Evolutionary conservation across 2,329 filamentous ascomycete species (phyloP).

Genomic region (Gyromitra esculenta): DNA sequence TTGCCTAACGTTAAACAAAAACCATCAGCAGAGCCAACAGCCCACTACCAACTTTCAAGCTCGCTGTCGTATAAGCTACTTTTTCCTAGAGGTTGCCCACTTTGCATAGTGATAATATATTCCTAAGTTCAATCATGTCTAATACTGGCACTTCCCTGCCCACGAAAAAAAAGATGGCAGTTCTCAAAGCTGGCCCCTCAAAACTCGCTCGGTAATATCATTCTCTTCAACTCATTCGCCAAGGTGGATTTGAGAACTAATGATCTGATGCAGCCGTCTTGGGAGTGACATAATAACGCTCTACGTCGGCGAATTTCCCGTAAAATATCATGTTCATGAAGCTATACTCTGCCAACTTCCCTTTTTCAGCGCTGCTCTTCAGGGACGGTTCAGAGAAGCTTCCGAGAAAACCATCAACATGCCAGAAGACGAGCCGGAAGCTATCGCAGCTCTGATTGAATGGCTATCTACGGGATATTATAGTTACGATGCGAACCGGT

Average conservation of each 20-base stretch:
- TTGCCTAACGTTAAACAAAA: not conserved
- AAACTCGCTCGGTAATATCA: not conserved
- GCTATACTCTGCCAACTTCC: not conserved
- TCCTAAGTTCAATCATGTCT: not conserved
- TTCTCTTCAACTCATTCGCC: not conserved
- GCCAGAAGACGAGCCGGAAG: conserved; percentile 16
- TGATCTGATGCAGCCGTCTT: not conserved
- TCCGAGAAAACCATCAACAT: not conserved
- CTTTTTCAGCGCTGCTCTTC: not conserved
- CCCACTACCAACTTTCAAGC: not conserved
- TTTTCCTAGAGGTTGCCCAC: not conserved
- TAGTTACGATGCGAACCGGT: not conserved
- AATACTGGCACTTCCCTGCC: not conserved
- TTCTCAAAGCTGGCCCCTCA: not conserved
- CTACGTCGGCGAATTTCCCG: not conserved
- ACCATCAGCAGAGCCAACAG: not conserved
- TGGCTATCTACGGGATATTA: not conserved
- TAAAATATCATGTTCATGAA: conserved; percentile 1
- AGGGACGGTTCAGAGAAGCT: not conserved
- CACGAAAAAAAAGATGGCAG: not conserved
- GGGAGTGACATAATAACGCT: not conserved
- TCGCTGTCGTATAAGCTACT: not conserved
- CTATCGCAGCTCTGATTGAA: conserved; percentile 1
- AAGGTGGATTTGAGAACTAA: not conserved
- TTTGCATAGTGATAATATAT: not conserved